Base-by-base conservation (phyloP, 331 rosid genomes). In the Rosa hybrid region DNA sequence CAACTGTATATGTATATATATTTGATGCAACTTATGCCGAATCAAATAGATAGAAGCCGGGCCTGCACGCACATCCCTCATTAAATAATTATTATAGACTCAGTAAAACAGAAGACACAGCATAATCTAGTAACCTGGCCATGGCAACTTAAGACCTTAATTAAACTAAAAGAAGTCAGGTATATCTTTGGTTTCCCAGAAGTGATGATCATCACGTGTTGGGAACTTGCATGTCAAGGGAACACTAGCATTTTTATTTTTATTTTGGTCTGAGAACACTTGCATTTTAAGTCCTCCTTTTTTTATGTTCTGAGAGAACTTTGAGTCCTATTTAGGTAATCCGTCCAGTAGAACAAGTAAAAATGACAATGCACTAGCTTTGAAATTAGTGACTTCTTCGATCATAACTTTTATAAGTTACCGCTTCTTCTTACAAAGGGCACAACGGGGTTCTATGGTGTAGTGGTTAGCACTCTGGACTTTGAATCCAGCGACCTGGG, bases 381-480 rank as follows among this genome's bases (percentile, higher is more conserved):
- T 34, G 39, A 34, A 34, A 3, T 34, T 34, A 34, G 39, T 34
- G 39, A 34, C 39, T 34, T 34, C 3, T 34, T 34, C 3, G 3
- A 34, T 34, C 38, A 34, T 34, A 34, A 34, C 3, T 34, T 0
- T 34, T 34, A 34, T 34, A 34, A 34, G 4, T 34, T 3, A 34
- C 12, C 3, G 0, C 17, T 5, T 5, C 30, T 27, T 27, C 30
- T 27, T 53, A 54, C 4, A 20, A 18, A 1, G 0, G 0, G 5
- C 4, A 30, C 44, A 11, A 7, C 3, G 23, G 12, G 90, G 92
- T 90, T 87, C 91, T 85, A 87, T 84, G 89, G 90, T 87, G 91
- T 84, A 90, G 94, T 85, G 90, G 97, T 89, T 88, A 83, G 90
- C 90, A 87, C 90, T 83, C 89, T 87, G 90, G 94, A 87, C 88